Percentiles rank a stretch among this genome's conserved stretches.
Conservation (phyloP, 2,329 filamentous ascomycete genomes). For the Zalaria sp. region DNA sequence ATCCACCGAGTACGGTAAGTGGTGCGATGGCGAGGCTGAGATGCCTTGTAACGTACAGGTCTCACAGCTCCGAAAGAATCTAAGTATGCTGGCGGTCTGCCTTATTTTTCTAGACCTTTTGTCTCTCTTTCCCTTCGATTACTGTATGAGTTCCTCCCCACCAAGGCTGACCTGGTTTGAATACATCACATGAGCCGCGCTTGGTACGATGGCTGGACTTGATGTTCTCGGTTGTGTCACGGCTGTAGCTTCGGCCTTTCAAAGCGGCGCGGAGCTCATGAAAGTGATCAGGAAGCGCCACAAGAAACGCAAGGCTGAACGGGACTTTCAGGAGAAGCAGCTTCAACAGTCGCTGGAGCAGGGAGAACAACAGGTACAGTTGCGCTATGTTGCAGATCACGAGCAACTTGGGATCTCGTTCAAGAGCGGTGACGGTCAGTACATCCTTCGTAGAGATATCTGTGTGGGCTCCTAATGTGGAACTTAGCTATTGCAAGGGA, state of each 20-base stretch:
- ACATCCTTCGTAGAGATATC: background rate
- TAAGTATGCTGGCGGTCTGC: too few relatives aligned
- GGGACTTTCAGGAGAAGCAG: conserved; percentile 20
- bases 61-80: too few relatives aligned
- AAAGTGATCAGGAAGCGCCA: conserved; percentile 20
- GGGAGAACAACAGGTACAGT: conserved; percentile 20
- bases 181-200: too few relatives aligned
- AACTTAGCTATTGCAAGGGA: conserved; percentile 13
- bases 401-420: conserved; percentile 21
- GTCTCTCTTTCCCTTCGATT: too few relatives aligned
- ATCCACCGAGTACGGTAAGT: too few relatives aligned
- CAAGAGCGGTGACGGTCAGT: conserved; percentile 18
- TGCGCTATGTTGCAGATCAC: conserved; percentile 18
- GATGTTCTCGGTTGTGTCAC: conserved; percentile 25
- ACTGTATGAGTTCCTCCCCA: too few relatives aligned
- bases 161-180: too few relatives aligned
- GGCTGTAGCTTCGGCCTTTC: conserved; percentile 27
- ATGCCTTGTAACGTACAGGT: too few relatives aligned
- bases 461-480: background rate
- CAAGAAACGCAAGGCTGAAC: conserved; percentile 11
- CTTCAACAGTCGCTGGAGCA: conserved; percentile 23
- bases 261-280: conserved; percentile 23
- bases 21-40: too few relatives aligned
- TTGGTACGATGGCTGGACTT: conserved; percentile 8
- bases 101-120: too few relatives aligned